These are phyloP conservation scores for Baorangia bicolor DNA, from an alignment of 768 basidiomycete species.

Conservation along the genomic window DNA sequence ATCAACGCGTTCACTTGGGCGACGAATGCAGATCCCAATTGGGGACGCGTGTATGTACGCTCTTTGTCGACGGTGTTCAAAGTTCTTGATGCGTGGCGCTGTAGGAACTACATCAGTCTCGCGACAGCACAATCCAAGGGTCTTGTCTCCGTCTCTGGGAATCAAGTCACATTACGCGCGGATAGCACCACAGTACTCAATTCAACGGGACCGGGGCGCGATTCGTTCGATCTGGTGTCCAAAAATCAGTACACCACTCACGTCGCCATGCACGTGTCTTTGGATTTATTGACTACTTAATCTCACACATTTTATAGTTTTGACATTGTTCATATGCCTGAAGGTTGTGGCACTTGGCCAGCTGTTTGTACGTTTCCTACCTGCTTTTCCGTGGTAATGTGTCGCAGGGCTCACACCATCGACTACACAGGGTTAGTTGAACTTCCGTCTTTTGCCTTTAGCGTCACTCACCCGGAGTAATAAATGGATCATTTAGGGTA, in stretches of 20 bases:
- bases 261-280: constrained; percentile 30
- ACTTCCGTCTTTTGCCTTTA: background rate
- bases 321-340: constrained; percentile 39
- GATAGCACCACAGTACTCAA: constrained; percentile 34
- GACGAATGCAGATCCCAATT: constrained; percentile 29
- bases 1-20: constrained; percentile 33
- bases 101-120: constrained; percentile 45
- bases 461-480: background rate
- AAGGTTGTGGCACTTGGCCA: constrained; percentile 42
- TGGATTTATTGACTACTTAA: background rate
- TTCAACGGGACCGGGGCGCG: constrained; percentile 33
- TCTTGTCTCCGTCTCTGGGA: constrained; percentile 53
- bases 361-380: constrained; percentile 32
- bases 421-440: constrained; percentile 17
- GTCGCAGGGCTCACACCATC: background rate
- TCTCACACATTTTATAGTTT: constrained; percentile 22
- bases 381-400: background rate
- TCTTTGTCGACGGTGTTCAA: background rate
- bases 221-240: constrained; percentile 35
- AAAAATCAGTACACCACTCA: constrained; percentile 33
- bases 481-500: constrained; percentile 19
- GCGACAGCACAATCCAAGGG: constrained; percentile 54
- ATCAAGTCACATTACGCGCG: constrained; percentile 36
- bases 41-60: constrained; percentile 26
- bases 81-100: background rate